phyloP scores from a whole-genome alignment of 2,329 filamentous ascomycete species.

The Aspergillus ochraceoroseus region DNA sequence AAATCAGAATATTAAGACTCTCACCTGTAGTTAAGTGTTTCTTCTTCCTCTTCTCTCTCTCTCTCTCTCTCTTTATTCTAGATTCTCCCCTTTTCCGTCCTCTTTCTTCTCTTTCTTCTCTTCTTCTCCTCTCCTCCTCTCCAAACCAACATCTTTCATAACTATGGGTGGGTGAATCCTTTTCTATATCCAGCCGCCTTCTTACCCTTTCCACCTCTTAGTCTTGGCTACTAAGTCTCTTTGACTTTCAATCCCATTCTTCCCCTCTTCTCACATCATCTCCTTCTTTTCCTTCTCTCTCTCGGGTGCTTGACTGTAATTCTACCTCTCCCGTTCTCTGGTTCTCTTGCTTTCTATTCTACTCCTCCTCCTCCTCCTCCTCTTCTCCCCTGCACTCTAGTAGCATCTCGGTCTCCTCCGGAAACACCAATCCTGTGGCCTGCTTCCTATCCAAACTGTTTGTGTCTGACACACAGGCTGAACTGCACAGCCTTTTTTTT shows the following conservation, averaged over 20 bases:
- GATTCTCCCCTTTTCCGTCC: conserved; percentile 2
- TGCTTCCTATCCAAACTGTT: conserved; percentile 10
- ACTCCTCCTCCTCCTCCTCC: conserved; percentile 9
- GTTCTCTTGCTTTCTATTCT: conserved; percentile 5
- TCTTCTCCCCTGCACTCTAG: too few species aligned
- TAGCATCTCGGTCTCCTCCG: conserved; percentile 16
- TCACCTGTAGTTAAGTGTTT: not conserved
- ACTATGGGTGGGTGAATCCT: conserved; percentile 22
- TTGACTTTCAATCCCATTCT: conserved; percentile 1
- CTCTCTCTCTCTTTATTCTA: conserved; percentile 5
- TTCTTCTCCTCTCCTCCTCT: conserved; percentile 5
- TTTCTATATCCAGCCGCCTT: not conserved
- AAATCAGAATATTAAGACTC: too few species aligned
- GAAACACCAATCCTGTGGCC: conserved; percentile 17
- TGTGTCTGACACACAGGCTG: conserved; percentile 13
- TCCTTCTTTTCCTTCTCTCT: conserved; percentile 5
- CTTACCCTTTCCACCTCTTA: conserved; percentile 3
- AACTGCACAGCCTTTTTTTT: conserved; percentile 10
- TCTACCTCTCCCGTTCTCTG: too few species aligned
- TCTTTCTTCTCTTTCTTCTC: conserved; percentile 2
- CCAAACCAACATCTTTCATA: conserved; percentile 7
- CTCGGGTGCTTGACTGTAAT: too few species aligned
- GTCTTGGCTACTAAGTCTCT: conserved; percentile 1
- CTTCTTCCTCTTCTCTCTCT: conserved; percentile 1
- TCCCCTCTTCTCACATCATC: conserved; percentile 1